A percentile compares a stretch with the other conserved stretches of the same genome.
Conservation (phyloP, 176 grass and related monocot genomes). For the Carex cristatella region DNA sequence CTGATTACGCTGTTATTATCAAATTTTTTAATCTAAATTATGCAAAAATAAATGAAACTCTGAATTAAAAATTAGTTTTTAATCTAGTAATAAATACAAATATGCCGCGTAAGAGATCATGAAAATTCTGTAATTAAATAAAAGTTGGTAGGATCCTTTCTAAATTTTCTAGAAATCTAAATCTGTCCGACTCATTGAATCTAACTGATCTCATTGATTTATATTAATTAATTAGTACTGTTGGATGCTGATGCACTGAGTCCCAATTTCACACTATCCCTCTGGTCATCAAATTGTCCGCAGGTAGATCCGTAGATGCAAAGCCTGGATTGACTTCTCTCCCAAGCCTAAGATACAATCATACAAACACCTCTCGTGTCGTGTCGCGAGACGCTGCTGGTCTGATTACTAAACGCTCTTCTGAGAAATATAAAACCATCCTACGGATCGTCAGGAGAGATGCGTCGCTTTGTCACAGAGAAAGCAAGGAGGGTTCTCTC, state of each 20-base stretch:
- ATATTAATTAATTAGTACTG: background rate
- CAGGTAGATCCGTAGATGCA: background rate
- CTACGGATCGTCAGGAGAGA: background rate
- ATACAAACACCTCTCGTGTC: background rate
- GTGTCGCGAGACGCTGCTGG: background rate
- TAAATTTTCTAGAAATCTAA: background rate
- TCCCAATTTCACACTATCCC: background rate
- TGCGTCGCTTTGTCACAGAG: slow-evolving; percentile 58
- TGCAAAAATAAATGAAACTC: no score
- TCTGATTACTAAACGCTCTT: background rate
- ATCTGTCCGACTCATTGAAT: background rate
- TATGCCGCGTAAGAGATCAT: no score
- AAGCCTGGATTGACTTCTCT: slow-evolving; percentile 5
- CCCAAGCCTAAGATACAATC: background rate
- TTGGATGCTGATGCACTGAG: background rate
- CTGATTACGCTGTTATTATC: no score
- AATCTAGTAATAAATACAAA: no score
- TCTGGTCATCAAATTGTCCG: background rate
- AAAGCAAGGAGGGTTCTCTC: slow-evolving; percentile 39
- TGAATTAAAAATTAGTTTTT: no score
- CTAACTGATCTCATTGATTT: background rate
- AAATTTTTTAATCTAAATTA: no score
- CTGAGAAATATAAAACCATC: background rate
- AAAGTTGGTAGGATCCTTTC: no score
- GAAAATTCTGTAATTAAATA: no score